A percentile compares a stretch with the other conserved stretches of the same genome.
Evolutionary conservation across 1,284 basidiomycete genomes (phyloP).

Genomic region (Anthracocystis walkeri): DNA sequence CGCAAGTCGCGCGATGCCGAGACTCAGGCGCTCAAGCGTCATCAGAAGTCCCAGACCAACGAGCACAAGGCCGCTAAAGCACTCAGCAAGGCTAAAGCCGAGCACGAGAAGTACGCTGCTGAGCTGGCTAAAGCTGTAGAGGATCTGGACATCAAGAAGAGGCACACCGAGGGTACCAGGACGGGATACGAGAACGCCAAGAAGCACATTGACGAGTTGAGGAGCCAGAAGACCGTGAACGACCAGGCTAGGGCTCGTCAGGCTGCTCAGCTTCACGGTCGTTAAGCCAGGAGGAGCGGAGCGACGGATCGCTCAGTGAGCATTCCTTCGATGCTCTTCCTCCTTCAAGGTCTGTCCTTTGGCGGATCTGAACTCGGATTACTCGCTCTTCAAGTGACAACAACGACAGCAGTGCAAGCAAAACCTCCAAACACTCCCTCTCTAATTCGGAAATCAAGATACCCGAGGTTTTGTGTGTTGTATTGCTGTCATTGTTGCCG

Average conservation of each 20-base stretch:
- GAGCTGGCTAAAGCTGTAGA: conserved; percentile 58
- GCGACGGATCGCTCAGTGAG: too few relatives aligned
- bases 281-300: neutral
- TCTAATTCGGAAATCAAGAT: conserved; percentile 18
- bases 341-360: too few relatives aligned
- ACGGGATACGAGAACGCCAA: conserved; percentile 56
- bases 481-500: neutral
- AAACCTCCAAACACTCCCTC: conserved; percentile 4
- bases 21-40: conserved; percentile 56
- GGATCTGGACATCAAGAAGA: conserved; percentile 65
- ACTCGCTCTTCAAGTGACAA: neutral
- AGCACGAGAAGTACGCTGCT: conserved; percentile 56
- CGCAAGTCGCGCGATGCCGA: conserved; percentile 62
- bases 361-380: neutral
- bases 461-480: conserved; percentile 17
- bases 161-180: conserved; percentile 52
- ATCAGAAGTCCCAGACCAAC: conserved; percentile 56
- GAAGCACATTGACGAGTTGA: conserved; percentile 53
- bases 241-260: conserved; percentile 54
- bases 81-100: conserved; percentile 55
- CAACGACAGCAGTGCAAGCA: neutral
- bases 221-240: conserved; percentile 54
- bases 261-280: conserved; percentile 46
- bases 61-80: conserved; percentile 63
- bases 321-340: neutral